Conservation (phyloP, 2,329 filamentous ascomycete species). For the Passalora sequoiae region DNA sequence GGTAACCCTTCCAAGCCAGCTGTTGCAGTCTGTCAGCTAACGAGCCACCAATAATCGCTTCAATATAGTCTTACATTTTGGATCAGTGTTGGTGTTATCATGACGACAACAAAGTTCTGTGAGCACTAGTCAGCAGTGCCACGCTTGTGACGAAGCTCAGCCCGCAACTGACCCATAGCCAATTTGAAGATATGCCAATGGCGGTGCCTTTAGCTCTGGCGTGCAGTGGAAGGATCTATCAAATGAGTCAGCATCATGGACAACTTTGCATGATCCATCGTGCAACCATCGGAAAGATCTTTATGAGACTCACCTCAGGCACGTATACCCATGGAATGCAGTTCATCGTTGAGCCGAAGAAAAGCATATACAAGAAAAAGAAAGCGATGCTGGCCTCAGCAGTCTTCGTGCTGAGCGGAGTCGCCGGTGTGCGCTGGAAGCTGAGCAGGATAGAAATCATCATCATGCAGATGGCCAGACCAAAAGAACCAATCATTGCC, state of each 20-base stretch:
- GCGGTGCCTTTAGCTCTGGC: conserved; percentile 48
- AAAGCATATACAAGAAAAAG: conserved; percentile 44
- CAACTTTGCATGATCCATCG: too few species aligned
- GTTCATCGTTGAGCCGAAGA: conserved; percentile 41
- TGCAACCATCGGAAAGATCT: too few species aligned
- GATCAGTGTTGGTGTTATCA: conserved; percentile 50
- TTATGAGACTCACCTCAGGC: too few species aligned
- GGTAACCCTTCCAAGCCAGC: conserved; percentile 48
- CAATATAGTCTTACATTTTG: conserved; percentile 21
- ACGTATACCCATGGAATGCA: conserved; percentile 50
- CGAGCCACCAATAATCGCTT: neutral
- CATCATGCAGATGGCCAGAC: conserved; percentile 39
- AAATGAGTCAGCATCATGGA: too few species aligned
- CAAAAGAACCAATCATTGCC: conserved; percentile 34
- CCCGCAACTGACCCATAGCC: conserved; percentile 42
- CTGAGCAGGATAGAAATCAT: conserved; percentile 39
- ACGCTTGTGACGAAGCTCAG: too few species aligned
- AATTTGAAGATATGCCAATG: conserved; percentile 47
- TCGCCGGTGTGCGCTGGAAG: conserved; percentile 34
- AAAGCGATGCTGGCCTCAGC: conserved; percentile 46
- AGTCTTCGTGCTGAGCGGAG: conserved; percentile 36
- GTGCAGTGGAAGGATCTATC: conserved; percentile 48
- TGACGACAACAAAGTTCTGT: conserved; percentile 49
- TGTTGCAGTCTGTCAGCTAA: conserved; percentile 28
- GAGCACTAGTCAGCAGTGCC: too few species aligned